These are phyloP conservation scores for Microcos paniculata DNA, from an alignment of 345 rosid species.

Conservation along the genomic window DNA sequence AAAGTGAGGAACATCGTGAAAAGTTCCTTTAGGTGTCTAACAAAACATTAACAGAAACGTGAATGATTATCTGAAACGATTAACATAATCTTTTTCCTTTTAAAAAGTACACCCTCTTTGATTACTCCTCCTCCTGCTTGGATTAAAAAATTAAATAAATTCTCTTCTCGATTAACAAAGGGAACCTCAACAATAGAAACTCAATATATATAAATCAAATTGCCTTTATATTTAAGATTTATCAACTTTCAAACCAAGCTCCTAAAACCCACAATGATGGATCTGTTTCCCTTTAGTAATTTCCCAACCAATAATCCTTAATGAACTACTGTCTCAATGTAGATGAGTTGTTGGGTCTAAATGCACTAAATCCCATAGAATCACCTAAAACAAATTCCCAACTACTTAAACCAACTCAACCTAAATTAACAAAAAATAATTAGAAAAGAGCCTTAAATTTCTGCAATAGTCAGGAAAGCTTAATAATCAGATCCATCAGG, in stretches of 20 bases:
- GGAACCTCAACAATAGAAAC: no score
- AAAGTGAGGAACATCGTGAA: no score
- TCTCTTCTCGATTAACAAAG: no score
- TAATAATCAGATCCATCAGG: no score
- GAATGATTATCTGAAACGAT: background rate
- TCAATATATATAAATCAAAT: no score
- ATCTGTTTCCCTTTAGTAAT: background rate
- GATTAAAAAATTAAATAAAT: background rate
- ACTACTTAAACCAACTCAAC: background rate
- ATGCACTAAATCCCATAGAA: background rate
- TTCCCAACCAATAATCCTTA: background rate
- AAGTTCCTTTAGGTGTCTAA: background rate
- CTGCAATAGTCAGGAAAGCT: no score
- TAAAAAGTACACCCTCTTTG: background rate
- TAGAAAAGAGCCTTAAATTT: no score
- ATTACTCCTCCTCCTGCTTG: background rate
- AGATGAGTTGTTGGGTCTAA: background rate
- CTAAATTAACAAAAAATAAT: background rate
- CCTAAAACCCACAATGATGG: background rate
- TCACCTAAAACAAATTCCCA: background rate
- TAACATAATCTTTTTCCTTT: background rate
- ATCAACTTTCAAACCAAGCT: no score
- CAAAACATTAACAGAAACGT: background rate
- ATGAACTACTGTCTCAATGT: background rate
- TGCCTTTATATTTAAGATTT: no score